These are phyloP conservation scores for Hermanozyma aechmeae DNA, from an alignment of 805 yeast genomes.

Conservation along the genomic window DNA sequence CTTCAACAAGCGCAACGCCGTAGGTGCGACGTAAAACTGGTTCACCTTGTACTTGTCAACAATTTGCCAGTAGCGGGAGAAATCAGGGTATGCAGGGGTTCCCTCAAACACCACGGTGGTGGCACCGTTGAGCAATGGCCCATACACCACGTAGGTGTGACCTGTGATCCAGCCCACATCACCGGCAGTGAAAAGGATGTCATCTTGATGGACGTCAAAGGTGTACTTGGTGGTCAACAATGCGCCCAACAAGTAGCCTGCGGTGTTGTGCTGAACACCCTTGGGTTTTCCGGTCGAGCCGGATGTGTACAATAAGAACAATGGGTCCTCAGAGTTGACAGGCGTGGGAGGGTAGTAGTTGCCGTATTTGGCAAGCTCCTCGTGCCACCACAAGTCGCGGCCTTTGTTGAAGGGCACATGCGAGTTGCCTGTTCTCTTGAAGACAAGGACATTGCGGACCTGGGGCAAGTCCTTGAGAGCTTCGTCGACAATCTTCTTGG, in stretches of 20 bases:
- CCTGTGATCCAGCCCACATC: constrained; percentile 99
- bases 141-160: constrained; percentile 91
- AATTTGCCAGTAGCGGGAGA: constrained; percentile 94
- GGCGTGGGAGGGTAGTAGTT: constrained; percentile 82
- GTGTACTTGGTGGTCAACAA: constrained; percentile 85
- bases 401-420: constrained; percentile 65
- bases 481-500: constrained; percentile 92
- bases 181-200: constrained; percentile 91
- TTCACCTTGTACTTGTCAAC: constrained; percentile 86
- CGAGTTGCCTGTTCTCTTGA: constrained; percentile 74
- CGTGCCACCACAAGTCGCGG: constrained; percentile 96
- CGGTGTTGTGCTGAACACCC: constrained; percentile 94
- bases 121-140: constrained; percentile 81
- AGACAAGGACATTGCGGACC: constrained; percentile 80
- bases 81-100: constrained; percentile 95
- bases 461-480: constrained; percentile 68
- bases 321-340: constrained; percentile 87
- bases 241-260: constrained; percentile 91
- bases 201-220: constrained; percentile 85
- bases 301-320: constrained; percentile 91
- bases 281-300: constrained; percentile 98
- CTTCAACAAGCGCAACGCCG: constrained; percentile 84
- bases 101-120: constrained; percentile 93
- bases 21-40: constrained; percentile 97
- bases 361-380: constrained; percentile 71